These are phyloP conservation scores for Akebia trifoliata DNA, from an alignment of 164 flowering plant genomes.

Conservation along the genomic window DNA sequence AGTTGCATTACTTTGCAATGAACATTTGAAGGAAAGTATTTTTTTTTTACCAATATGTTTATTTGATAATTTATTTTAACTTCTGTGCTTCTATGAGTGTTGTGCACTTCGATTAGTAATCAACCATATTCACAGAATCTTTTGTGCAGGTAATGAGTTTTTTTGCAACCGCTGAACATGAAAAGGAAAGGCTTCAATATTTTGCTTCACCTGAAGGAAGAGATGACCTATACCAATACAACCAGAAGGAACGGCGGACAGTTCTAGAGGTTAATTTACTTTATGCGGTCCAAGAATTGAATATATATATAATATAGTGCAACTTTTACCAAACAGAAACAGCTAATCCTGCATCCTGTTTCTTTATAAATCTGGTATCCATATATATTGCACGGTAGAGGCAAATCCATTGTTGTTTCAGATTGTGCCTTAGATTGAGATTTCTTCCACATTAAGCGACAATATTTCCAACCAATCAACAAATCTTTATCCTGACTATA, in stretches of 20 bases:
- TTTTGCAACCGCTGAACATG: slow-evolving; percentile 85
- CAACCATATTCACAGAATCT: slow-evolving; percentile 1
- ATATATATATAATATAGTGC: too few relatives aligned
- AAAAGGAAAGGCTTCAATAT: slow-evolving; percentile 90
- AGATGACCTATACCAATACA: slow-evolving; percentile 89
- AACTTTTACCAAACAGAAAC: too few relatives aligned
- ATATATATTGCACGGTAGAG: too few relatives aligned
- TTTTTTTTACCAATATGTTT: not conserved
- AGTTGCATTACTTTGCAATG: too few relatives aligned
- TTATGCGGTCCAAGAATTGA: not conserved
- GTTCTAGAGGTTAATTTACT: slow-evolving; percentile 69
- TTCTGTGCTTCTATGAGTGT: not conserved
- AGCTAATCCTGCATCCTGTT: too few relatives aligned
- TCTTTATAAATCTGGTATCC: too few relatives aligned
- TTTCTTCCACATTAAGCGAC: not conserved
- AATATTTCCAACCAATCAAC: not conserved
- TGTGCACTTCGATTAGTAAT: not conserved
- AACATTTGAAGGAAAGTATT: too few relatives aligned
- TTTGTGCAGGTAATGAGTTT: slow-evolving; percentile 72
- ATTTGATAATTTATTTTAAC: not conserved
- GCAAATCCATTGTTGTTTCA: not conserved
- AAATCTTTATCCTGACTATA: not conserved
- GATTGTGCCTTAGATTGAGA: not conserved
- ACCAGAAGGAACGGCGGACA: slow-evolving; percentile 89
- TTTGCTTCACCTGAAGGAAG: slow-evolving; percentile 96